phyloP scores from a whole-genome alignment of 2,329 filamentous ascomycete species.

The Cordyceps cicadae region DNA sequence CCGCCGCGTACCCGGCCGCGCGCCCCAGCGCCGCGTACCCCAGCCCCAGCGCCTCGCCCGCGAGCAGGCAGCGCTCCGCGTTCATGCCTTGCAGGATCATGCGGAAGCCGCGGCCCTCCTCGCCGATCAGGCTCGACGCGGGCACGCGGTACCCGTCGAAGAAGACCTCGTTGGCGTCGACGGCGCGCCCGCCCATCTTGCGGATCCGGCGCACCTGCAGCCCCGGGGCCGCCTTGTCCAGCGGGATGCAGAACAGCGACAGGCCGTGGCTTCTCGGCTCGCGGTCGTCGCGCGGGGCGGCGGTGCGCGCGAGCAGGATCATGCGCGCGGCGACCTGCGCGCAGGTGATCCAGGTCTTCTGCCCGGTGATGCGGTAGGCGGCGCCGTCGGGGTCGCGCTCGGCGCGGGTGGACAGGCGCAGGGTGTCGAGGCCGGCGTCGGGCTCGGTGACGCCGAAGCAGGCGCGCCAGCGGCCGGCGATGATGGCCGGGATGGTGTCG shows the following conservation, averaged over 20 bases:
- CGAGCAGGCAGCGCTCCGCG: constrained; percentile 65
- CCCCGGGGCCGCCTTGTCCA: constrained; percentile 51
- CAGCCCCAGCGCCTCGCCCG: constrained; percentile 70
- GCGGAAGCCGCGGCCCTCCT: constrained; percentile 69
- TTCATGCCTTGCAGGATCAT: constrained; percentile 76
- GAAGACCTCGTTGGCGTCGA: constrained; percentile 83
- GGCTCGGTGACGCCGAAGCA: constrained; percentile 86
- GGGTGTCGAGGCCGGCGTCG: constrained; percentile 69
- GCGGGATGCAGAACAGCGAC: constrained; percentile 72
- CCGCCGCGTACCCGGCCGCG: constrained; percentile 57
- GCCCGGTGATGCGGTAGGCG: constrained; percentile 58
- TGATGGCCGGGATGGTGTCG: constrained; percentile 59
- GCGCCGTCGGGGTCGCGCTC: constrained; percentile 36
- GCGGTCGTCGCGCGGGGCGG: constrained; percentile 56
- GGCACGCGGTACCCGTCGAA: constrained; percentile 71
- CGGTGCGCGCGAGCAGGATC: constrained; percentile 74
- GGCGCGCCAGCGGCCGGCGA: constrained; percentile 60
- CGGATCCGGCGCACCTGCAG: constrained; percentile 64
- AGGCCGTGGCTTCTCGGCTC: constrained; percentile 68
- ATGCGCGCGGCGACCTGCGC: constrained; percentile 77
- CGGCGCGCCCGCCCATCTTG: constrained; percentile 77
- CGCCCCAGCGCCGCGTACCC: constrained; percentile 62
- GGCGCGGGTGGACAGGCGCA: constrained; percentile 60
- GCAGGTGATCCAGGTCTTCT: constrained; percentile 87
- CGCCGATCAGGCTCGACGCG: constrained; percentile 55